Percentiles rank a stretch among this genome's conserved stretches.
These are phyloP conservation scores for Jamesozyma hellenica DNA, from an alignment of 805 yeast genomes.

Conservation along the genomic window DNA sequence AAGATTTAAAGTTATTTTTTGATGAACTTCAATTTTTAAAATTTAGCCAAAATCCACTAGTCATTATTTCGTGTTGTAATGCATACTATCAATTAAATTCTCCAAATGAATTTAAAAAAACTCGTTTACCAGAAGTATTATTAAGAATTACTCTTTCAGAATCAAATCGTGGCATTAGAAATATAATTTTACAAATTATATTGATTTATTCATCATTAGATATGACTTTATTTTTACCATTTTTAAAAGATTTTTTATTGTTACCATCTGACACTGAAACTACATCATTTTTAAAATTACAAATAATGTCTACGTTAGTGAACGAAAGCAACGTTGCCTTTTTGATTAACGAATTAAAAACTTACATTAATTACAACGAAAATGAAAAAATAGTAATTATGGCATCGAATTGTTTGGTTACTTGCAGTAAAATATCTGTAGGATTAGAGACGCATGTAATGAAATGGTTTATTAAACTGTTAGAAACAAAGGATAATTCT, in stretches of 20 bases:
- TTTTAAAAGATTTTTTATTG: constrained; percentile 43
- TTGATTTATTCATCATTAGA: constrained; percentile 27
- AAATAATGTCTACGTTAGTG: constrained; percentile 50
- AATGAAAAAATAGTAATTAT: constrained; percentile 29
- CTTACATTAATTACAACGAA: constrained; percentile 33
- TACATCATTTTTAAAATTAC: constrained; percentile 44
- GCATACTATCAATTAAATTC: constrained; percentile 52
- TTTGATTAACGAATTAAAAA: constrained; percentile 55
- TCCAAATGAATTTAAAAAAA: constrained; percentile 38
- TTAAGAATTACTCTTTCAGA: constrained; percentile 33
- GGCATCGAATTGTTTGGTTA: constrained; percentile 53
- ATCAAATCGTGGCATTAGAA: constrained; percentile 27
- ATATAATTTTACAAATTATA: constrained; percentile 40
- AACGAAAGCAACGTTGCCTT: constrained; percentile 40
- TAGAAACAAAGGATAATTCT: constrained; percentile 24
- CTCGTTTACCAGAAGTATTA: constrained; percentile 42
- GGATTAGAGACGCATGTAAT: constrained; percentile 47
- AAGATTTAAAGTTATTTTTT: constrained; percentile 50
- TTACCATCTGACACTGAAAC: constrained; percentile 42
- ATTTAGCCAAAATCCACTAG: constrained; percentile 46
- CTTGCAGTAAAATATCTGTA: constrained; percentile 41
- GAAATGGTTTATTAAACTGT: constrained; percentile 51
- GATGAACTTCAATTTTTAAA: constrained; percentile 37
- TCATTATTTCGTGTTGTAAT: constrained; percentile 49
- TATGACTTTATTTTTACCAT: constrained; percentile 29